These are phyloP conservation scores for Cordyceps cicadae DNA, from an alignment of 2,329 filamentous ascomycete genomes.

Conservation along the genomic window DNA sequence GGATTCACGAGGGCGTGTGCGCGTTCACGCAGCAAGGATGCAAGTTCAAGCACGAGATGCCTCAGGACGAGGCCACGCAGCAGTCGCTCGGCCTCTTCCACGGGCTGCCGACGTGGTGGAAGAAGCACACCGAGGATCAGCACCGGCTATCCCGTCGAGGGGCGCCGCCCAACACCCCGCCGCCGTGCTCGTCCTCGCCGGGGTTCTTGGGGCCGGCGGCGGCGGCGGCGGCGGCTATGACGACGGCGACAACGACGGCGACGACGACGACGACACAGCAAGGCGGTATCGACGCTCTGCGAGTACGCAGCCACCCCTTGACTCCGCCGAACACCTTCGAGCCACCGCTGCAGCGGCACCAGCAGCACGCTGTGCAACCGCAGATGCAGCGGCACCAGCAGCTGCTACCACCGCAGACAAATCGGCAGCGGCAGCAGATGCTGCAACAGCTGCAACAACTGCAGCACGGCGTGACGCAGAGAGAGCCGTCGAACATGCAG, in stretches of 20 bases:
- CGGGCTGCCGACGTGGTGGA: conserved; percentile 54
- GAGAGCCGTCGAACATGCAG: background rate
- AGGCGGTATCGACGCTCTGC: background rate
- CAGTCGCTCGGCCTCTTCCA: conserved; percentile 62
- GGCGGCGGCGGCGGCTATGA: too few relatives aligned
- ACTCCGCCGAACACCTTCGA: background rate
- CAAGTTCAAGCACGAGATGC: conserved; percentile 88
- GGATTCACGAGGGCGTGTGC: conserved; percentile 79
- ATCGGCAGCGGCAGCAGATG: too few relatives aligned
- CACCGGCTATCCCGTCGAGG: background rate
- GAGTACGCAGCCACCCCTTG: background rate
- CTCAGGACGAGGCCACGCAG: conserved; percentile 56
- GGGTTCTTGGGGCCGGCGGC: background rate
- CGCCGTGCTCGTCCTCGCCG: background rate
- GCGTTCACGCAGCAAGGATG: conserved; percentile 81
- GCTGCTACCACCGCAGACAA: too few relatives aligned
- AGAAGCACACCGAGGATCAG: conserved; percentile 41
- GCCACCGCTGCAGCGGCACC: background rate
- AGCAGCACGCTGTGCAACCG: too few relatives aligned
- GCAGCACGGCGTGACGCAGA: background rate
- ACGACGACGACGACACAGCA: background rate
- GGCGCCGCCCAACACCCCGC: background rate
- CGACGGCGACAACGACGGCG: background rate
- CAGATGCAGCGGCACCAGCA: too few relatives aligned
- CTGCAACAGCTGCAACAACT: too few relatives aligned